A percentile compares a stretch with the other conserved stretches of the same genome.
These are phyloP conservation scores for Arabidopsis hybrid DNA, from an alignment of 441 rosid genomes.

Conservation along the genomic window DNA sequence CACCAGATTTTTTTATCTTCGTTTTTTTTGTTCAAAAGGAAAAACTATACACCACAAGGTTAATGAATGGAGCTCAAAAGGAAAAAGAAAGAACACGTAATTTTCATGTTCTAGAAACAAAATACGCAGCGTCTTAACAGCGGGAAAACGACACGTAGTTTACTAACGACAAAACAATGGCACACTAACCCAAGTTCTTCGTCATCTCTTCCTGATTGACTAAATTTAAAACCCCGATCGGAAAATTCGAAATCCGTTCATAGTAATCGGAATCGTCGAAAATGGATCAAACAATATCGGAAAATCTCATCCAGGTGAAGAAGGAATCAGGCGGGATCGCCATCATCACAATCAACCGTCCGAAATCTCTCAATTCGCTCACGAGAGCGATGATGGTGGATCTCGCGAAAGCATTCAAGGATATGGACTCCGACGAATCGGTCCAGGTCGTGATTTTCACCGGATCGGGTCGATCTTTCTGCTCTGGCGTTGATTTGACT, in stretches of 20 bases:
- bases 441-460: constrained; percentile 66
- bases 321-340: constrained; percentile 69
- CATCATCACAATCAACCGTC: constrained; percentile 81
- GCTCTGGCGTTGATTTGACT: constrained; percentile 87
- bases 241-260: neutral
- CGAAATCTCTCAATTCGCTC: constrained; percentile 80
- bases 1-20: neutral
- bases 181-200: constrained; percentile 6
- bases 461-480: constrained; percentile 85
- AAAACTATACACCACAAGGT: constrained; percentile 22
- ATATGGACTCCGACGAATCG: constrained; percentile 59
- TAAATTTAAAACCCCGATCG: neutral
- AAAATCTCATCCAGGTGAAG: constrained; percentile 58
- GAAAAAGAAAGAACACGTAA: neutral
- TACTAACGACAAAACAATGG: no score
- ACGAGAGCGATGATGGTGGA: constrained; percentile 73
- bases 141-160: no score
- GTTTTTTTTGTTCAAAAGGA: neutral
- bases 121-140: no score
- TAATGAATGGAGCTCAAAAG: neutral
- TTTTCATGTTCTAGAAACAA: no score
- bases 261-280: constrained; percentile 11
- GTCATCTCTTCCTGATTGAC: constrained; percentile 21
- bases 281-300: constrained; percentile 50
- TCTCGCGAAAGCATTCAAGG: constrained; percentile 67